Percentiles rank a stretch among this genome's conserved stretches.
These are phyloP conservation scores for Barnettozyma sp. DNA, from an alignment of 805 yeast genomes.

Conservation along the genomic window DNA sequence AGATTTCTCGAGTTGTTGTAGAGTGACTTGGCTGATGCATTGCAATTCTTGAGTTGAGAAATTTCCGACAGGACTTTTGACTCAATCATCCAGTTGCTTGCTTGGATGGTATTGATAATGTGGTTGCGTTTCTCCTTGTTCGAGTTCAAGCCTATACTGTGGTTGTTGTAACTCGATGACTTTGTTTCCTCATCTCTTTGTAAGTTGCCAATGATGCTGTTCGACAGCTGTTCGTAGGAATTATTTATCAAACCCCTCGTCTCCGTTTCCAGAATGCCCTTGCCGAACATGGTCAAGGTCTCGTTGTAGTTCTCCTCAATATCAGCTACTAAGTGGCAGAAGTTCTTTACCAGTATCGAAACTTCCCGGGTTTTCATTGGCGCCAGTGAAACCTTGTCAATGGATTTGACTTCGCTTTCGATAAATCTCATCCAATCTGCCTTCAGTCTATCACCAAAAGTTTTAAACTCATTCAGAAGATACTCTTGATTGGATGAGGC, in stretches of 20 bases:
- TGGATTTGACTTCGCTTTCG: constrained; percentile 42
- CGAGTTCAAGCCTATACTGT: constrained; percentile 18
- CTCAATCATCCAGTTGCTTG: constrained; percentile 47
- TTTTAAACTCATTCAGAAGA: constrained; percentile 41
- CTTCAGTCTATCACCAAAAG: constrained; percentile 43
- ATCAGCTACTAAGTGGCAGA: constrained; percentile 40
- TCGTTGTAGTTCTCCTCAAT: constrained; percentile 25
- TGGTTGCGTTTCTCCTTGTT: constrained; percentile 33
- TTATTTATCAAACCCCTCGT: constrained; percentile 23
- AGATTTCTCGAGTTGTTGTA: constrained; percentile 29
- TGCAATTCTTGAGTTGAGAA: constrained; percentile 10
- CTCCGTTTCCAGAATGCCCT: constrained; percentile 10
- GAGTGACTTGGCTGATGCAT: constrained; percentile 21
- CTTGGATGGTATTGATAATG: constrained; percentile 43
- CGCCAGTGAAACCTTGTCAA: constrained; percentile 33
- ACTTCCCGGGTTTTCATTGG: constrained; percentile 36
- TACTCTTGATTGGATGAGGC: constrained; percentile 61
- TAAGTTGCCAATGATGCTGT: constrained; percentile 27
- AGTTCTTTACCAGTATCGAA: constrained; percentile 38
- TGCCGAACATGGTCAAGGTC: constrained; percentile 13
- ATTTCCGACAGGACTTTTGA: constrained; percentile 26
- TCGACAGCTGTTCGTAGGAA: constrained; percentile 26
- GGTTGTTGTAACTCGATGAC: constrained; percentile 6
- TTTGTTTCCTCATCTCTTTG: constrained; percentile 21
- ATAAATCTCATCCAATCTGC: constrained; percentile 55